Evolutionary conservation across 2,329 filamentous ascomycete species (phyloP).

Genomic region (Fusarium sororula): DNA sequence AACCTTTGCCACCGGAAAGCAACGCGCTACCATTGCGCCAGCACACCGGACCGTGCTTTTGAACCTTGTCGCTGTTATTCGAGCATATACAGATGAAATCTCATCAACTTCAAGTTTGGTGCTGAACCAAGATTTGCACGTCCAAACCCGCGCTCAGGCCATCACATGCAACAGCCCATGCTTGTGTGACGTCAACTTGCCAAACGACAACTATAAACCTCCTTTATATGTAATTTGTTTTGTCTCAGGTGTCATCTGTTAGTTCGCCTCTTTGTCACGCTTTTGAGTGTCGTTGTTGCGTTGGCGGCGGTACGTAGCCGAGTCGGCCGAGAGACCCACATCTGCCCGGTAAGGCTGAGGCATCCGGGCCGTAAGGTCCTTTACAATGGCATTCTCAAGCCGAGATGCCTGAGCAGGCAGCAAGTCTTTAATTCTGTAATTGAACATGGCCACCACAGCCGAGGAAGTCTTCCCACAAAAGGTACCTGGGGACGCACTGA

Average conservation of each 20-base stretch:
- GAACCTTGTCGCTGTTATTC: no score
- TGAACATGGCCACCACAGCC: accelerated
- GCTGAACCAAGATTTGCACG: neutral
- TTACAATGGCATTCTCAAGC: no score
- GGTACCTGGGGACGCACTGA: accelerated
- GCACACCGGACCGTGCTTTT: neutral
- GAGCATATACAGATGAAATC: no score
- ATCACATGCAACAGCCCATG: no score
- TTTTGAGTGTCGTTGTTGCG: neutral
- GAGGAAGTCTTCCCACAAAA: accelerated
- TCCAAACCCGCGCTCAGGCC: accelerated
- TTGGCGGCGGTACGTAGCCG: neutral
- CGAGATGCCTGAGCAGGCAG: neutral
- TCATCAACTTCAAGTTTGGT: accelerated
- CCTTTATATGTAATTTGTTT: accelerated
- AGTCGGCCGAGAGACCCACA: neutral
- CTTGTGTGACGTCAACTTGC: no score
- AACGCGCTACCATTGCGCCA: constrained; percentile 44
- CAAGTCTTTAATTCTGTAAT: neutral
- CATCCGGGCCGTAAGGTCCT: no score
- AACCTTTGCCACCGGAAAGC: constrained; percentile 50
- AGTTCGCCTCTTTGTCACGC: accelerated
- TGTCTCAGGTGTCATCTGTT: accelerated
- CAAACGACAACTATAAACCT: no score
- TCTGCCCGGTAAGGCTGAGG: neutral